phyloP scores from a whole-genome alignment of 164 flowering plant species.

The Buxus sempervirens region DNA sequence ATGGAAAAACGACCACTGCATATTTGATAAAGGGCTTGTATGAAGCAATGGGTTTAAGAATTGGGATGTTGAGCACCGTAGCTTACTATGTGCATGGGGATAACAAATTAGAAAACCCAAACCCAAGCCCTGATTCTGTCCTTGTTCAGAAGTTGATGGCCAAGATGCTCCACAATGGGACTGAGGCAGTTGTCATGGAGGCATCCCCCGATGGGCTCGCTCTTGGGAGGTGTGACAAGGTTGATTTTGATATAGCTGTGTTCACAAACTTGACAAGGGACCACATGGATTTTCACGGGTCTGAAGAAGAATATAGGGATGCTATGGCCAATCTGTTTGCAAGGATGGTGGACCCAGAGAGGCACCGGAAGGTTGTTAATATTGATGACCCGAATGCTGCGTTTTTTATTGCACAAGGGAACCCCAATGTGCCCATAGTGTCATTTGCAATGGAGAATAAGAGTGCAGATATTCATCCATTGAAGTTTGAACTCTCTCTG shows the following conservation, averaged over 20 bases:
- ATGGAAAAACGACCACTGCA: conserved; percentile 78
- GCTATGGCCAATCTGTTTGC: conserved; percentile 70
- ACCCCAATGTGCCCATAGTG: conserved; percentile 81
- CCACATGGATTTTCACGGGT: conserved; percentile 57
- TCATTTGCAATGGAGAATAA: conserved; percentile 85
- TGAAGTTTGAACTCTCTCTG: conserved; percentile 80
- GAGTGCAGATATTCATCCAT: conserved; percentile 76
- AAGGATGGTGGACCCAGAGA: conserved; percentile 82
- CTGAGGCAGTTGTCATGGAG: conserved; percentile 96
- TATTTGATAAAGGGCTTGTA: conserved; percentile 78
- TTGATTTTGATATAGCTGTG: conserved; percentile 93
- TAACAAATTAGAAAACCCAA: conserved; percentile 65
- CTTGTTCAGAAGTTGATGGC: conserved; percentile 89
- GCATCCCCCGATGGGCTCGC: conserved; percentile 73
- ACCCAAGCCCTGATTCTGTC: conserved; percentile 71
- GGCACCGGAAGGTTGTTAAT: conserved; percentile 82
- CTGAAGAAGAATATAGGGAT: conserved; percentile 74
- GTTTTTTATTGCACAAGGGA: conserved; percentile 76
- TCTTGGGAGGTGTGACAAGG: conserved; percentile 64
- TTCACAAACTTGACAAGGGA: conserved; percentile 77
- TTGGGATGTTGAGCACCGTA: conserved; percentile 81
- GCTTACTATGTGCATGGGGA: conserved; percentile 80
- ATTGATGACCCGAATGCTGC: conserved; percentile 86
- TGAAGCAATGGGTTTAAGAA: conserved; percentile 92
- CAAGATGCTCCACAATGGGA: conserved; percentile 88